Evolutionary conservation across 176 grass and related monocot species (phyloP).

Genomic region (Puya raimondii): DNA sequence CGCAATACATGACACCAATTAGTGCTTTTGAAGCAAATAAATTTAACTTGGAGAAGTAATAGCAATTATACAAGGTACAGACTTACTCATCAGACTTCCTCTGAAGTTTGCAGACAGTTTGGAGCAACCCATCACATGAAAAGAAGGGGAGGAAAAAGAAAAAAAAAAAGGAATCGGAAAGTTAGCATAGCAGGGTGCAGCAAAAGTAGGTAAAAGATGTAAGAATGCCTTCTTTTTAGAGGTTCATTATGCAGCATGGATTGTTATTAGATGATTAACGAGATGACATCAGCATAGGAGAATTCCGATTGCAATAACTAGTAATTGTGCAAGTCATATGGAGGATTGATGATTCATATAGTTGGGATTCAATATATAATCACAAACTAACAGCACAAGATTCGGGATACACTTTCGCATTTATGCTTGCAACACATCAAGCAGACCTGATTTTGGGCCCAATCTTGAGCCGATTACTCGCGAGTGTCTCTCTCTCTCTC

Average conservation of each 20-base stretch:
- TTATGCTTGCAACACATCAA: background rate
- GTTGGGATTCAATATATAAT: background rate
- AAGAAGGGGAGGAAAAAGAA: conserved; percentile 12
- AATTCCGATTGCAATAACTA: background rate
- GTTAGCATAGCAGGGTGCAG: background rate
- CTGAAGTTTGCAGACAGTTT: conserved; percentile 44
- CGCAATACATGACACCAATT: too few species aligned
- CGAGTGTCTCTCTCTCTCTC: too few species aligned
- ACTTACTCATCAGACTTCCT: conserved; percentile 99
- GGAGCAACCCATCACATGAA: conserved; percentile 31
- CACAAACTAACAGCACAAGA: background rate
- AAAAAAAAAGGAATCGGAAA: background rate
- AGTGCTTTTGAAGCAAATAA: too few species aligned
- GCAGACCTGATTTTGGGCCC: too few species aligned
- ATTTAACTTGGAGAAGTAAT: too few species aligned
- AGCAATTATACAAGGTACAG: conserved; percentile 16
- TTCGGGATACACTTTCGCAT: background rate
- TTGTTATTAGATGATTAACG: background rate
- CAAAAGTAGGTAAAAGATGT: background rate
- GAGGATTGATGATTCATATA: background rate
- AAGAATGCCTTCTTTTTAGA: background rate
- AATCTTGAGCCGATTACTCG: too few species aligned
- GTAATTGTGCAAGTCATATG: background rate
- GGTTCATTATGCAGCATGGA: background rate
- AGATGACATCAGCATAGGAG: background rate